Base-by-base conservation (phyloP, 176 grass and related monocot species). In the Phragmites australis region DNA sequence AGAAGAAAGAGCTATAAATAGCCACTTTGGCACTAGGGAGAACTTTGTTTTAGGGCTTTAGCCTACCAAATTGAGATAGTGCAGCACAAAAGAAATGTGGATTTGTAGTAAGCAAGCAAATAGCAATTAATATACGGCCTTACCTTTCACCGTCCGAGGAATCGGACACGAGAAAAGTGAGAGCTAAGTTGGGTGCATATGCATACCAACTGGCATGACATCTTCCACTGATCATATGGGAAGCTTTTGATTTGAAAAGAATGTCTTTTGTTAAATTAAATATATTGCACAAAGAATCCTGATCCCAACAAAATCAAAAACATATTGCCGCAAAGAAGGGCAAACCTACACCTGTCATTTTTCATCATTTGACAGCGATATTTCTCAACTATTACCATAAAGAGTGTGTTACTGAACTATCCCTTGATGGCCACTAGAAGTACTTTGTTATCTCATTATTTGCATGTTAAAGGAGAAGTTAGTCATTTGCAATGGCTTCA, bases 141-240 rank as follows among this genome's bases (percentile, higher is more conserved):
- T 25, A 25, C 64, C 31, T 46, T 62, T 59, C 7, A 60, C 54
- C 74, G 10, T 85, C 52, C 25, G 69, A 89, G 82, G 82, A 89
- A 89, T 84, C 82, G 70, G 32, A 37, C 49, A 27, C 52, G 81
- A 84, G 76, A 65, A 59, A 68, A 51, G 87, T 88, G 87, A 40
- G 70, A 68, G 40, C 21, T 67, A 53, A 65, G 66, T 8, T 72
- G 29, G 46, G 61, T 69, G 69, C 75, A 68, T 40, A 74, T 6
- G 79, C 31, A 68, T n/a, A n/a, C n/a, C n/a, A n/a, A n/a, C n/a
- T n/a, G n/a, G n/a, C n/a, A n/a, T n/a, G n/a, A n/a, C n/a, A n/a
- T n/a, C 18, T 12, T 6, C 76, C 31, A 45, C 68, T 67, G 9
- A 60, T 68, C 68, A 49, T 47, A 15, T 68, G 9, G 65, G 72